phyloP scores from a whole-genome alignment of 345 rosid species.

The Chamaenerion angustifolium region DNA sequence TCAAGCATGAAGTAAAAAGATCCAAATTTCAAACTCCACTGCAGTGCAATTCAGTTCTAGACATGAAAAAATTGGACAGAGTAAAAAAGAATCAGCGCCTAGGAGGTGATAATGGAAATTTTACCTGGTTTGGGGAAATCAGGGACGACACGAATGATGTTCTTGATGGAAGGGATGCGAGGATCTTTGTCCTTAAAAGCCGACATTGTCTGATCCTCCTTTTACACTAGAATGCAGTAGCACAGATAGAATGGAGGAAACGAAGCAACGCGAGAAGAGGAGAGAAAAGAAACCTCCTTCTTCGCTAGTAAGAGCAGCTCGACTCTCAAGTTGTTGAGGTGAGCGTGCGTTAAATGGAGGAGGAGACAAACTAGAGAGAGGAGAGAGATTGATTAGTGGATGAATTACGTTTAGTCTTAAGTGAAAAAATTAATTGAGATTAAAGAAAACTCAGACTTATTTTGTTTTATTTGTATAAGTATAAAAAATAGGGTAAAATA shows the following conservation, averaged over 20 bases:
- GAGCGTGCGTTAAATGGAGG: no score
- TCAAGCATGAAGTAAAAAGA: neutral
- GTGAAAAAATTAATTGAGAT: no score
- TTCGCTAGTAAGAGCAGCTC: no score
- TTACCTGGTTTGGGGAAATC: conserved; percentile 45
- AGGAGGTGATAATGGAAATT: neutral
- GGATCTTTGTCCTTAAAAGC: conserved; percentile 47
- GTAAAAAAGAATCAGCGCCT: neutral
- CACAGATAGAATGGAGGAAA: neutral
- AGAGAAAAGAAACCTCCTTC: no score
- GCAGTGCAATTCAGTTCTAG: no score
- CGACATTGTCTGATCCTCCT: conserved; percentile 6
- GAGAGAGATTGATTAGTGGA: no score
- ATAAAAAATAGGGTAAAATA: no score
- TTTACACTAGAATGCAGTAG: neutral
- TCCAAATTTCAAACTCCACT: neutral
- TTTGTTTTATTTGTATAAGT: no score
- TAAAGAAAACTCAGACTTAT: no score
- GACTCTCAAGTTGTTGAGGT: neutral
- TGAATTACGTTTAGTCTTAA: no score
- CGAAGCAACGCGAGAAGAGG: neutral
- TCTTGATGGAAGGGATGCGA: conserved; percentile 59
- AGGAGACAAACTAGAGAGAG: no score
- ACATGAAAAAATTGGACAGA: neutral
- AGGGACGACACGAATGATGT: conserved; percentile 78